A percentile compares a stretch with the other conserved stretches of the same genome.
phyloP scores from a whole-genome alignment of 1,139 yeast genomes.

The Debaryomycetaceae sp. region DNA sequence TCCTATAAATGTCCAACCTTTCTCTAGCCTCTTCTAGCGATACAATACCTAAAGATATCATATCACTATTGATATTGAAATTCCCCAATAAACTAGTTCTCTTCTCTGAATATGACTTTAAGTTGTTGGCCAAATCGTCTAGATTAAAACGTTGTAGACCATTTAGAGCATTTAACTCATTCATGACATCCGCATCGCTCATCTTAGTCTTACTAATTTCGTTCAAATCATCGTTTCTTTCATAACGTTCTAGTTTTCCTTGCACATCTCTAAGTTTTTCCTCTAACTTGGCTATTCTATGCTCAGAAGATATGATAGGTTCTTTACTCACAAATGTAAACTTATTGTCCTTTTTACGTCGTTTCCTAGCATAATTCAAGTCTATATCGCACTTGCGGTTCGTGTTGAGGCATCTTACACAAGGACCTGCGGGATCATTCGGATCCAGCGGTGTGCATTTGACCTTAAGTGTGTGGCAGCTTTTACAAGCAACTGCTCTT shows the following conservation, averaged over 20 bases:
- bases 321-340: slow-evolving; percentile 12
- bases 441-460: slow-evolving; percentile 75
- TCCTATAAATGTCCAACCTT: slow-evolving; percentile 43
- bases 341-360: slow-evolving; percentile 34
- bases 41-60: slow-evolving; percentile 46
- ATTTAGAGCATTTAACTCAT: slow-evolving; percentile 34
- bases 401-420: slow-evolving; percentile 69
- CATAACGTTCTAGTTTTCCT: background rate
- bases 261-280: slow-evolving; percentile 4
- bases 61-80: slow-evolving; percentile 28
- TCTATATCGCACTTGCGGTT: slow-evolving; percentile 67
- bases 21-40: slow-evolving; percentile 48
- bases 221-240: background rate
- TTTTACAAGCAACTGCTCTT: slow-evolving; percentile 63
- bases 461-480: slow-evolving; percentile 78
- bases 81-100: slow-evolving; percentile 30
- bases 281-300: slow-evolving; percentile 13
- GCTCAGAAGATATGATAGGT: slow-evolving; percentile 4
- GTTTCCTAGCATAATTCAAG: slow-evolving; percentile 55
- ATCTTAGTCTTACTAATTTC: slow-evolving; percentile 17
- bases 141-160: slow-evolving; percentile 25
- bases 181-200: slow-evolving; percentile 24
- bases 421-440: slow-evolving; percentile 57
- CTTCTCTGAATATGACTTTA: slow-evolving; percentile 34
- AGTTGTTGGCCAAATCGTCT: slow-evolving; percentile 35